Percentiles rank a stretch among this genome's conserved stretches.
Evolutionary conservation across 768 basidiomycete genomes (phyloP).

Genomic region (Lentinula boryana): DNA sequence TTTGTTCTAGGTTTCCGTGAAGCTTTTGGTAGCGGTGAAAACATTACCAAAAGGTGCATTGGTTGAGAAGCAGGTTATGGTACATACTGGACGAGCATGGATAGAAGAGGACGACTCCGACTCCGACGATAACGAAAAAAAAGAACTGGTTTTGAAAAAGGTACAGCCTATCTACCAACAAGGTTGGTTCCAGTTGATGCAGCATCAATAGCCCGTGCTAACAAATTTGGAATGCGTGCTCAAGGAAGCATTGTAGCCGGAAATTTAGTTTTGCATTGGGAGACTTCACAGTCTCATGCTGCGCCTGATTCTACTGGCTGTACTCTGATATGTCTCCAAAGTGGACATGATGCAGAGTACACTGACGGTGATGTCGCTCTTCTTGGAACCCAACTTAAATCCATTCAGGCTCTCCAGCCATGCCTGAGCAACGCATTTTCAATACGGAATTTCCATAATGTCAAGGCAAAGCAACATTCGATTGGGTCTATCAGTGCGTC

Average conservation of each 20-base stretch:
- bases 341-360: conserved; percentile 23
- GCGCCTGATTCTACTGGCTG: conserved; percentile 28
- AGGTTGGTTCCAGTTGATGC: conserved; percentile 23
- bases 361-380: not conserved
- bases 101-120: conserved; percentile 38
- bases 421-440: conserved; percentile 23
- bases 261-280: conserved; percentile 32
- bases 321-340: conserved; percentile 38
- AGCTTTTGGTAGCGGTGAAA: conserved; percentile 56
- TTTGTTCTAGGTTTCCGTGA: conserved; percentile 22
- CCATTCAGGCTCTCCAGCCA: not conserved
- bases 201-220: not conserved
- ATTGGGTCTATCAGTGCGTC: not conserved
- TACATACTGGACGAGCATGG: conserved; percentile 61
- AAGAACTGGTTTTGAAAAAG: conserved; percentile 26
- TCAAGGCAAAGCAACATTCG: not conserved
- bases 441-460: conserved; percentile 36
- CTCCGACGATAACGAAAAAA: conserved; percentile 12
- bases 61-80: conserved; percentile 70
- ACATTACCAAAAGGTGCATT: conserved; percentile 66
- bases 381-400: not conserved
- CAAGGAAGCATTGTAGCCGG: conserved; percentile 11
- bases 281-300: conserved; percentile 39
- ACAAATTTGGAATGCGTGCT: not conserved
- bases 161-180: conserved; percentile 30